Evolutionary conservation across 2,329 filamentous ascomycete genomes (phyloP).

Genomic region (Fusarium agapanthi): DNA sequence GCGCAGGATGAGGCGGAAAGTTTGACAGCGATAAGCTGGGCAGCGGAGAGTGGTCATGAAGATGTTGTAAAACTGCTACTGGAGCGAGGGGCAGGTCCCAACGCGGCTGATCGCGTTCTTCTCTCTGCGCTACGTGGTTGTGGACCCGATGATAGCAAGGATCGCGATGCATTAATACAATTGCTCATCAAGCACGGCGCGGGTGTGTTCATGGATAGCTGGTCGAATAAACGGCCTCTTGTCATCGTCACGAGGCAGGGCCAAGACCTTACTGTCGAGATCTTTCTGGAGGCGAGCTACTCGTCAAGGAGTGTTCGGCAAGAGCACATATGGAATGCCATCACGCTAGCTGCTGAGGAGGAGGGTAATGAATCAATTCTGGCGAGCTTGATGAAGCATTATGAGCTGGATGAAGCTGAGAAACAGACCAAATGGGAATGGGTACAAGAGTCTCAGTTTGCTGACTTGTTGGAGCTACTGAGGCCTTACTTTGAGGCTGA

Average conservation of each 20-base stretch:
- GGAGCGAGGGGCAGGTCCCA: fast-evolving
- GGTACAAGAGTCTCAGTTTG: fast-evolving
- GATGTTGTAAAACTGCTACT: not conserved
- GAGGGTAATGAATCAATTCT: fast-evolving
- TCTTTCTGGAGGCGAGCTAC: not conserved
- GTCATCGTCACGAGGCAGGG: fast-evolving
- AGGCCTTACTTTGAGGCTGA: not conserved
- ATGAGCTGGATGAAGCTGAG: fast-evolving
- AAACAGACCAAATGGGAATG: fast-evolving
- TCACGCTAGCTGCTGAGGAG: not conserved
- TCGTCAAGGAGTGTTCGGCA: fast-evolving
- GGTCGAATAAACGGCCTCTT: not conserved
- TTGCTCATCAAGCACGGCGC: not conserved
- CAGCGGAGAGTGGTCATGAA: fast-evolving
- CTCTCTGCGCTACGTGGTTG: fast-evolving
- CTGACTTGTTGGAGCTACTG: not conserved
- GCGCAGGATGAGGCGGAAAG: fast-evolving
- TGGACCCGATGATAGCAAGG: fast-evolving
- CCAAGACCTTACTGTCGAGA: fast-evolving
- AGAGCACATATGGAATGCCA: not conserved
- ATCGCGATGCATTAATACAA: not conserved
- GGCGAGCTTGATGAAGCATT: not conserved
- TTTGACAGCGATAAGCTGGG: not conserved
- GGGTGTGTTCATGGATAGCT: not conserved
- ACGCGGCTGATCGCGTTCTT: too few species aligned